Base-by-base conservation (phyloP, 2,329 filamentous ascomycete species). In the Clarireedia monteithiana region DNA sequence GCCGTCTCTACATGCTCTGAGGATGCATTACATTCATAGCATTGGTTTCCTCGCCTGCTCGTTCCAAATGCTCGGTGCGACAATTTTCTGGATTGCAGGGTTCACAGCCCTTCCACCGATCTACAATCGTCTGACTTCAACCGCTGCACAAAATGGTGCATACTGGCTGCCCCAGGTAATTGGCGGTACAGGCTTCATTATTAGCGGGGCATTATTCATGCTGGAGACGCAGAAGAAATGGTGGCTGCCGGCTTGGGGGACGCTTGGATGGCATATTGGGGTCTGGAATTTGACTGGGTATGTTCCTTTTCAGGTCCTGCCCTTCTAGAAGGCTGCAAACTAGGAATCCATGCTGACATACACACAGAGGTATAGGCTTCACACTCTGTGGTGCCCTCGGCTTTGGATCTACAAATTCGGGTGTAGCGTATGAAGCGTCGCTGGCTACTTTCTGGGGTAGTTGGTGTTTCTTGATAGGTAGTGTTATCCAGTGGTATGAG, bases 201-300 rank as follows among this genome's bases (percentile, higher is more conserved):
- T 83, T 24, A 84, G 74, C 6, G 73, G 77, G 23, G 63, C 72
- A 2, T 68, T 87, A 1, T 86, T 85, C 68, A 85, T 85, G 77
- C 64, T 87, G 6, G 84, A 88, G 67, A 85, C 82, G 2, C 84
- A 87, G 68, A 66, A 74, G 42, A 77, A 73, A 47, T 88, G 84
- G 84, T 86, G 80, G 62, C 70, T 73, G 12, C 83, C 84, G 0
- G 80, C 81, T 0, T 73, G 72, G 3, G 65, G 68, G 3, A 72
- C 81, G 0, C 72, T 88, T 1, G 84, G 84, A 3, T 87, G 84
- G 84, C 82, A 86, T 67, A 79, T 88, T 61, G 84, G 82, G 0
- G 68, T 78, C 7, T 87, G 83, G 82, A 87, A 86, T 62, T 67
- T 85, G 2, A 71, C 86, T 20, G 84, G 84, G 62, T 63, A 58